These are phyloP conservation scores for Cucurbita moschata DNA, from an alignment of 306 rosid genomes.

Conservation along the genomic window DNA sequence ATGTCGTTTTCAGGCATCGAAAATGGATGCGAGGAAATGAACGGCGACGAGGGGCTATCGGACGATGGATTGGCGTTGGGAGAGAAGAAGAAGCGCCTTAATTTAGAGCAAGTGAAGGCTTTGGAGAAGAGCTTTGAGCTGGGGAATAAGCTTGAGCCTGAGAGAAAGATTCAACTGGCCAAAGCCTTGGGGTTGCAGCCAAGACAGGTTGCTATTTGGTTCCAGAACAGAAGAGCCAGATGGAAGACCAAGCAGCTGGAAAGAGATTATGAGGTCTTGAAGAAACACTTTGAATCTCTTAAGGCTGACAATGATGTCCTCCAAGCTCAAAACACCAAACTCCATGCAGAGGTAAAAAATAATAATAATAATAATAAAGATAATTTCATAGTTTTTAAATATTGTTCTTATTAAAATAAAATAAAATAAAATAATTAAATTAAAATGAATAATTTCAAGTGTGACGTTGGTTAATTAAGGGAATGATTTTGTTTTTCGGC, in stretches of 20 bases:
- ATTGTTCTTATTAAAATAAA: too few species aligned
- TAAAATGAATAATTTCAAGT: too few species aligned
- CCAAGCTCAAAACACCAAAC: constrained; percentile 61
- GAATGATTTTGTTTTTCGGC: too few species aligned
- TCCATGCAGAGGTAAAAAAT: constrained; percentile 46
- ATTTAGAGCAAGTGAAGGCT: constrained; percentile 70
- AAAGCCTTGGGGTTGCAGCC: constrained; percentile 77
- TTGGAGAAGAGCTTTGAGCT: constrained; percentile 88
- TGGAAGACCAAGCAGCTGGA: constrained; percentile 93
- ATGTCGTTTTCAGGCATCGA: constrained; percentile 73
- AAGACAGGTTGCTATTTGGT: constrained; percentile 87
- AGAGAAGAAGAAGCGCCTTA: constrained; percentile 86
- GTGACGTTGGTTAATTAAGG: too few species aligned
- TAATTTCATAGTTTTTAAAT: not conserved
- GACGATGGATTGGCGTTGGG: constrained; percentile 79
- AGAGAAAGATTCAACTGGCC: constrained; percentile 73
- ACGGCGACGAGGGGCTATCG: constrained; percentile 60
- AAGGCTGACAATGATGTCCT: constrained; percentile 68
- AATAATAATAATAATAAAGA: too few species aligned
- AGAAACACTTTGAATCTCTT: constrained; percentile 68
- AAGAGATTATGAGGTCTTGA: constrained; percentile 61
- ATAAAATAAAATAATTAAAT: too few species aligned
- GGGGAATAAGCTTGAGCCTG: constrained; percentile 92
- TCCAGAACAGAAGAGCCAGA: constrained; percentile 87
- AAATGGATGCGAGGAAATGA: constrained; percentile 26